Base-by-base conservation (phyloP, 352 stramenopile genomes). In the Globisporangium takayamanum region DNA sequence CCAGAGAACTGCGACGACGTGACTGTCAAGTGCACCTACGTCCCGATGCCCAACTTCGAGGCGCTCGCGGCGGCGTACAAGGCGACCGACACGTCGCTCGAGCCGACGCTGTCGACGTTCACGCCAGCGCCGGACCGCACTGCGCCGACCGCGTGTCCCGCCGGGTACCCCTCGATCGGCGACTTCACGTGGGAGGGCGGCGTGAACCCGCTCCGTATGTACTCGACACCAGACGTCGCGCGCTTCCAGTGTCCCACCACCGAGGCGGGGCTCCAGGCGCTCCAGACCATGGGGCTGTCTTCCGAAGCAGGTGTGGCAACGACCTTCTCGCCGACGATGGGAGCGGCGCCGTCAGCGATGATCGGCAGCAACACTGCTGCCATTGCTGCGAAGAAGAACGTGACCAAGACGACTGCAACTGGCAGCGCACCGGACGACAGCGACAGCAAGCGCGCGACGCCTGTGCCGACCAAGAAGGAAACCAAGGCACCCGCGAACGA, bases 1-100 rank as follows among this genome's bases (percentile, higher is more conserved):
- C 84, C 82, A 0, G 69, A 79, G 39, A 68, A 84, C 49, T 95
- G 86, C 58, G 74, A 88, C 39, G 70, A 85, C 52, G 64, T 67
- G 10, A 62, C 25, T 33, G 70, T 59, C 10, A 50, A 68, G 20
- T 94, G 86, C 68, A 50, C 59, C 12, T 95, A 72, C 42, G 53
- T 74, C 46, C 72, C 63, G 18, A 83, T 88, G 57, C 85, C 85
- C 15, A 87, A 88, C 56, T 92, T 88, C 42, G 39, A 89, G 18
- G 63, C 45, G 5, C 70, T 95, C 20, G 73, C 76, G 8, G 46
- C 69, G 50, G 67, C 65, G 12, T 89, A 82, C 55, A 52, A 54
- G 26, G 26, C 16, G 15, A 59, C 60, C 2, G 48, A 72, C 42
- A 64, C 53, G 2, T 71, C 63, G 14, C 53, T 48, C 5, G 67